Base-by-base conservation (phyloP, 2,329 filamentous ascomycete genomes). In the Fusarium newnesense region DNA sequence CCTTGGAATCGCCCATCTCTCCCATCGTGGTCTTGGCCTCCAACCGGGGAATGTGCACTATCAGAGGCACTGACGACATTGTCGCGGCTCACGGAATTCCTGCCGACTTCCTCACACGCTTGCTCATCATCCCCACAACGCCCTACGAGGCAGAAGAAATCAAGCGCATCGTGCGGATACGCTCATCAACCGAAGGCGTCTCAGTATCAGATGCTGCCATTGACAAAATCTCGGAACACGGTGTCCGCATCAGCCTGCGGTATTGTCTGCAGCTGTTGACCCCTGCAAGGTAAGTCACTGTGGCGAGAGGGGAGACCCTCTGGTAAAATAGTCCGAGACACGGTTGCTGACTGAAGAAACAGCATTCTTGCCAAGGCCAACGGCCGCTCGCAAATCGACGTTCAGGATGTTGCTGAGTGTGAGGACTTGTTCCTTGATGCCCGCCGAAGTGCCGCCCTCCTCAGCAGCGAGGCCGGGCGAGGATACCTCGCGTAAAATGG, bases 21-120 rank as follows among this genome's bases (percentile, higher is more conserved):
- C 96, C 96, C 65, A 97, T 99, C 79, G 96, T 99, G 70, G 96
- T 99, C 75, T 92, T 99, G 69, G 96, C 96, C 67, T 98, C 96
- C 46, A 99, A 99, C 86, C 93, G 96, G 79, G 96, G 96, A 82
- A 92, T 95, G 87, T 96, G 94, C 74, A 93, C 94, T 74, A 96
- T 99, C 80, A 94, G 95, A 77, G 96, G 96, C 80, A 96, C 93
- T 64, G 89, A 93, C 77, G 90, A 94, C 81, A 88, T 96, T 80
- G 88, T 93, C 77, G 94, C 95, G 63, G 94, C 96, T 8, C 96
- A 99, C 84, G 96, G 96, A 79, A 92, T 99, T 76, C 96, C 96
- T 21, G 91, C 96, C 15, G 96, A 99, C 83, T 95, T 99, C 76
- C 89, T 99, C 62, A 93, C 94, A 61, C 94, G 96, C 68, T 90